A percentile compares a stretch with the other conserved stretches of the same genome.
These are phyloP conservation scores for Saccharomyces hybrid DNA, from an alignment of 1,139 yeast species.

Conservation along the genomic window DNA sequence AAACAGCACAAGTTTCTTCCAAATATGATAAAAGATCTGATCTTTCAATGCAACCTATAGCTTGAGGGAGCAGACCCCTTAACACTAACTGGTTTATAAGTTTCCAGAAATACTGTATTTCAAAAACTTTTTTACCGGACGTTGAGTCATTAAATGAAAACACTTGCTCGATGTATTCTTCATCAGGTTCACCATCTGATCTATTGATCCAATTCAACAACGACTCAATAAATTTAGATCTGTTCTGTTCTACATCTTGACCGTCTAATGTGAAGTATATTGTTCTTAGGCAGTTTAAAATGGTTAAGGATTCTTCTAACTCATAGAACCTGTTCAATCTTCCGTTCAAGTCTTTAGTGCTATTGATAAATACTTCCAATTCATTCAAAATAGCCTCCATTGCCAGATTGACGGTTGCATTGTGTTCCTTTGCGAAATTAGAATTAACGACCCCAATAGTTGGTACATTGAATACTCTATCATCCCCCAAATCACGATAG, in stretches of 20 bases:
- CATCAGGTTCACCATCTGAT: conserved; percentile 54
- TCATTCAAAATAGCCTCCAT: conserved; percentile 32
- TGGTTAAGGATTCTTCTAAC: conserved; percentile 42
- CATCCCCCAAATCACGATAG: conserved; percentile 35
- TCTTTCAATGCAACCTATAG: conserved; percentile 41
- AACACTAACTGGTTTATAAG: conserved; percentile 49
- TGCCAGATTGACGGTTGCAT: conserved; percentile 32
- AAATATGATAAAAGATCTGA: conserved; percentile 26
- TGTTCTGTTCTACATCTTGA: conserved; percentile 38
- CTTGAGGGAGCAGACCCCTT: conserved; percentile 58
- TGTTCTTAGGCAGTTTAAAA: conserved; percentile 53
- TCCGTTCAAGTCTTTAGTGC: conserved; percentile 16
- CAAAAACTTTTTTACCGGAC: conserved; percentile 39
- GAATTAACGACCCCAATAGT: conserved; percentile 35
- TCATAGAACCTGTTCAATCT: conserved; percentile 32
- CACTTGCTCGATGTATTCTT: conserved; percentile 35
- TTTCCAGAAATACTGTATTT: conserved; percentile 59
- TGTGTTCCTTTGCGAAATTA: conserved; percentile 31
- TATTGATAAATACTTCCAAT: conserved; percentile 29
- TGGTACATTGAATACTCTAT: conserved; percentile 33
- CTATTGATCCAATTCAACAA: conserved; percentile 58
- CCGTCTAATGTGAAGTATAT: conserved; percentile 41
- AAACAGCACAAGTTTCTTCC: conserved; percentile 16
- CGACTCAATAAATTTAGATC: conserved; percentile 20
- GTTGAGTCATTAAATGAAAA: conserved; percentile 9